Conservation (phyloP, 2,329 filamentous ascomycete genomes). For the Diplocarpon rosae region DNA sequence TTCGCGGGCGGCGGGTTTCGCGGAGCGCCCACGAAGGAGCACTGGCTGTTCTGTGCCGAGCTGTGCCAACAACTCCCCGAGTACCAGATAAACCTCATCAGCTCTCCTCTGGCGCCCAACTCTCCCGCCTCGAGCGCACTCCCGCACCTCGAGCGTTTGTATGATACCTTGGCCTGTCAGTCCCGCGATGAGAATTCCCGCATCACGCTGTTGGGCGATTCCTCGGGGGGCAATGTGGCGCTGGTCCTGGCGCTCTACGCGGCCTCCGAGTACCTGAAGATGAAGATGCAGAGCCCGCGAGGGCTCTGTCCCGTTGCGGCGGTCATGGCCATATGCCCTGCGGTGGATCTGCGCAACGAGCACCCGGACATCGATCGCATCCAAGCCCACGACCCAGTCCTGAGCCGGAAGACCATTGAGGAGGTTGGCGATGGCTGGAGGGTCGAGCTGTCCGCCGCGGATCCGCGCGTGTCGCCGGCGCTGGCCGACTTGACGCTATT, state of each 20-base stretch:
- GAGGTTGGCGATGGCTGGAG: constrained; percentile 13
- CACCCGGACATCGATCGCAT: constrained; percentile 14
- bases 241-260: constrained; percentile 12
- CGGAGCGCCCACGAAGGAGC: constrained; percentile 7
- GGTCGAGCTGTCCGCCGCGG: constrained; percentile 6
- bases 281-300: background rate
- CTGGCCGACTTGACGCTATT: constrained; percentile 13
- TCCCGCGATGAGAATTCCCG: constrained; percentile 1
- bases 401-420: constrained; percentile 10
- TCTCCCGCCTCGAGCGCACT: constrained; percentile 6
- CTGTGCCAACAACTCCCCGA: constrained; percentile 8
- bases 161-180: constrained; percentile 1
- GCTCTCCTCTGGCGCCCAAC: constrained; percentile 11
- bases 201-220: constrained; percentile 14
- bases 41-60: constrained; percentile 14
- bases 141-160: constrained; percentile 9
- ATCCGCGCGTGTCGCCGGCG: constrained; percentile 14
- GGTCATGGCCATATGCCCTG: constrained; percentile 14
- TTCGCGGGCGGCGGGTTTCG: constrained; percentile 28
- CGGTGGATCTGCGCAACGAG: constrained; percentile 14
- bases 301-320: constrained; percentile 7
- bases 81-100: constrained; percentile 14
- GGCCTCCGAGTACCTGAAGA: constrained; percentile 4
- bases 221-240: constrained; percentile 13
- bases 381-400: constrained; percentile 9